Evolutionary conservation across 1,284 basidiomycete species (phyloP).

Genomic region (Marasmius sp.): DNA sequence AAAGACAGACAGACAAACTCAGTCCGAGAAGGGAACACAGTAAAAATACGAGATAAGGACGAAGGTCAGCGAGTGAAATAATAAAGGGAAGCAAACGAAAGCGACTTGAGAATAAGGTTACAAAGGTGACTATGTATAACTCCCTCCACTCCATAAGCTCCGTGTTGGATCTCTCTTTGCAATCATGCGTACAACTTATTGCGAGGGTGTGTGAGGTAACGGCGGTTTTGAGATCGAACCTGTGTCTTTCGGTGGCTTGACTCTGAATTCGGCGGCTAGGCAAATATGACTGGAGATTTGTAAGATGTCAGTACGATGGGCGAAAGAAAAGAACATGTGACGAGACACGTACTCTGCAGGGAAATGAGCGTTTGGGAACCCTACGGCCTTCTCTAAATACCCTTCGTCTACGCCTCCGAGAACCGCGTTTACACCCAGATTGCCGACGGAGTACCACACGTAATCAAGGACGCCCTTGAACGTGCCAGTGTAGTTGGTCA

Average conservation of each 20-base stretch:
- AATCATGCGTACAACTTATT: neutral
- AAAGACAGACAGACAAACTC: neutral
- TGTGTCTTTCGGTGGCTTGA: conserved; percentile 56
- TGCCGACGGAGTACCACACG: conserved; percentile 86
- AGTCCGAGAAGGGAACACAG: neutral
- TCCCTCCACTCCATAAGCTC: too few relatives aligned
- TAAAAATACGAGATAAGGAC: neutral
- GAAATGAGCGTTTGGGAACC: conserved; percentile 97
- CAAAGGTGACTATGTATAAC: too few relatives aligned
- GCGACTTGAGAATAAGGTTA: neutral
- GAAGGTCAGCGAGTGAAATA: neutral
- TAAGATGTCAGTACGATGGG: conserved; percentile 3
- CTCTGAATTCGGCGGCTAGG: conserved; percentile 69
- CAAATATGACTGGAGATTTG: conserved; percentile 56
- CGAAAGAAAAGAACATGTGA: conserved; percentile 12
- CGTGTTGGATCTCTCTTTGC: too few relatives aligned
- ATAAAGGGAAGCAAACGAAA: neutral
- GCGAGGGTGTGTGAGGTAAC: neutral
- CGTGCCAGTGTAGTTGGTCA: conserved; percentile 92
- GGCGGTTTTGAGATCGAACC: neutral
- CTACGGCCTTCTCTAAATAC: conserved; percentile 91
- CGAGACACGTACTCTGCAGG: conserved; percentile 81
- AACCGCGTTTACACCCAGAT: conserved; percentile 82
- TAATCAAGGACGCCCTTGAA: conserved; percentile 90
- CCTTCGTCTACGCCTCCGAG: conserved; percentile 85